Base-by-base conservation (phyloP, 2,329 filamentous ascomycete species). In the Lasiodiplodia theobromae region DNA sequence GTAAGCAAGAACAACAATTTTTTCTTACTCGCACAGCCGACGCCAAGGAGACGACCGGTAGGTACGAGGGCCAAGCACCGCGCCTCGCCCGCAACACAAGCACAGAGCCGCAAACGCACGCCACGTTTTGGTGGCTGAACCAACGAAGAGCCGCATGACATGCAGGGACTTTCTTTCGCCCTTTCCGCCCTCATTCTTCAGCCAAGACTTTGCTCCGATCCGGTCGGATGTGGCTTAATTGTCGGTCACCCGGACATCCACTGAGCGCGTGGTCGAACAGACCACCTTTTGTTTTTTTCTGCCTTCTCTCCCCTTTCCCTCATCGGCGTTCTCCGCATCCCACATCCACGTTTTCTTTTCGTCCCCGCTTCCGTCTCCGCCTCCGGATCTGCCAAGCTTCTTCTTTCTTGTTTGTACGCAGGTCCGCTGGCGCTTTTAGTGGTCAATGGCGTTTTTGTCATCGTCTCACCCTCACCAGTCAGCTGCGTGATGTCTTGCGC, bases 111-210 rank as follows among this genome's bases (percentile, higher is more conserved):
- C 25, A 34, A 11, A n/a, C 16, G 31, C 21, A 12, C 16, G 28
- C 14, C 53, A 28, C 37, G 25, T 23, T 25, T n/a, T n/a, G 10
- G 37, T 51, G 40, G 40, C 58, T 51, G 40, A 23, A 44, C 37
- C 21, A 14, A 18, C 10, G n/a, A 49, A 63, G 58, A 63, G 58
- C 58, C 58, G 58, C 58, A 63, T 63, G 58, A 63, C 58, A 47
- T 47, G 58, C 58, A 63, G 58, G 44, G 25, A 34, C 58, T 40
- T 56, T 56, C 6, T n/a, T 23, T 37, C 25, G n/a, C 6, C 37
- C 52, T 7, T 53, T 16, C 23, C 21, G 47, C 47, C n/a, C 47
- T 16, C 23, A 40, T 10, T 34, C 31, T 34, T 34, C 18, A 47
- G 44, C n/a, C 44, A 11, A 47, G 18, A 10, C 44, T 7, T 44